Percentiles rank a stretch among this genome's conserved stretches.
Conservation (phyloP, 805 yeast genomes). For the Lachancea quebecensis region DNA sequence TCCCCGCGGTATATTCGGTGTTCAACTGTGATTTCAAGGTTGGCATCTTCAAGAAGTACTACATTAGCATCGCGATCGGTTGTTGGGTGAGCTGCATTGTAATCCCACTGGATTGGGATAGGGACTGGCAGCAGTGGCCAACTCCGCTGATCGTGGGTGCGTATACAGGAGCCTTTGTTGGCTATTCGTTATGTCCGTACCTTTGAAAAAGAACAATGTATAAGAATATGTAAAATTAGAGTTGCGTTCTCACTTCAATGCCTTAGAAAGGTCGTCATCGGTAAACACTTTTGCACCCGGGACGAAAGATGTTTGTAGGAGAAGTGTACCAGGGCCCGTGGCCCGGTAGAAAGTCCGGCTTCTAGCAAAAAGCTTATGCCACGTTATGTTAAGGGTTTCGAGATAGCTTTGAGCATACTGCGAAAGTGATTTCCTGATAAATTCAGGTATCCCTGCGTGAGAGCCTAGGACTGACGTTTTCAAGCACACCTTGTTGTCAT, state of each 20-base stretch:
- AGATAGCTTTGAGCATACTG: conserved; percentile 6
- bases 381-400: conserved; percentile 11
- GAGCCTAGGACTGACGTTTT: neutral
- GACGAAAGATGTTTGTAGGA: conserved; percentile 20
- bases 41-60: conserved; percentile 37
- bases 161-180: conserved; percentile 64
- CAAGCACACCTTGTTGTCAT: conserved; percentile 11
- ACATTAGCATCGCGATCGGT: conserved; percentile 42
- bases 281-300: conserved; percentile 11
- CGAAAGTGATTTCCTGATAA: neutral
- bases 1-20: conserved; percentile 60
- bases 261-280: conserved; percentile 10
- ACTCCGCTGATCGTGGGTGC: conserved; percentile 76
- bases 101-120: conserved; percentile 95
- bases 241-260: neutral
- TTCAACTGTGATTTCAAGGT: conserved; percentile 43
- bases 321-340: conserved; percentile 29
- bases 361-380: conserved; percentile 12
- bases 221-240: conserved; percentile 5
- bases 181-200: conserved; percentile 39
- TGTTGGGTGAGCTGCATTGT: conserved; percentile 93
- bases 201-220: conserved; percentile 12
- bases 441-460: conserved; percentile 5
- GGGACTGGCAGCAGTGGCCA: conserved; percentile 97
- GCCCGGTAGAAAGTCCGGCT: conserved; percentile 21